Base-by-base conservation (phyloP, 305 asterid species). In the Striga hermonthica region DNA sequence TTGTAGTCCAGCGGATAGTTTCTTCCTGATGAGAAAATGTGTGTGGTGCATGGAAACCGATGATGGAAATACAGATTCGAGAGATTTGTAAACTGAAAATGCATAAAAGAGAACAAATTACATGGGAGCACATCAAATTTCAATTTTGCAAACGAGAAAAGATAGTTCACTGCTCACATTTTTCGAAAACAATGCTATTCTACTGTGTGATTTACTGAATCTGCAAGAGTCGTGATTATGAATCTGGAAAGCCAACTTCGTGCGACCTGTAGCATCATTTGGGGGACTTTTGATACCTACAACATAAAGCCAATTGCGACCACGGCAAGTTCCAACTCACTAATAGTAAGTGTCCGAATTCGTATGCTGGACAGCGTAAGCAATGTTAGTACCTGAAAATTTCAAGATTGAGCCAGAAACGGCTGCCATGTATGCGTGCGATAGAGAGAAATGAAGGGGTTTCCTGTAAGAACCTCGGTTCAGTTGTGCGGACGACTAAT, bases 1-100 rank as follows among this genome's bases (percentile, higher is more conserved):
- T 68, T 72, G 77, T 66, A 60, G 63, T 74, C 75, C 45, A 71
- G 73, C 71, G 78, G 85, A 75, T 78, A 68, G 73, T 80, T 78
- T 74, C 80, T 75, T 65, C 82, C 87, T 12, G 72, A 84, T 59
- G 74, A 74, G 55, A 62, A 67, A 36, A 67, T 12, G 62, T 65
- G 74, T 66, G 66, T 74, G 45, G 75, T 35, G 52, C 67, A 65
- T 48, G 59, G 65, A 69, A 62, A 13, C 64, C 35, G 68, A 57
- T 36, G 60, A 49, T 53, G 72, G 36, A 71, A 65, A 77, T 55
- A 71, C 7, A 11, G 72, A 64, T 31, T 58, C 72, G 56, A 72
- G 12, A 65, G 53, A 58, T 72, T 67, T 34, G 64, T 48, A 28
- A 47, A 68, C 92, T 85, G 78, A 57, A 62, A 37, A 60, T 41